These are phyloP conservation scores for Aphanomyces invadans DNA, from an alignment of 352 stramenopile species.

Conservation along the genomic window DNA sequence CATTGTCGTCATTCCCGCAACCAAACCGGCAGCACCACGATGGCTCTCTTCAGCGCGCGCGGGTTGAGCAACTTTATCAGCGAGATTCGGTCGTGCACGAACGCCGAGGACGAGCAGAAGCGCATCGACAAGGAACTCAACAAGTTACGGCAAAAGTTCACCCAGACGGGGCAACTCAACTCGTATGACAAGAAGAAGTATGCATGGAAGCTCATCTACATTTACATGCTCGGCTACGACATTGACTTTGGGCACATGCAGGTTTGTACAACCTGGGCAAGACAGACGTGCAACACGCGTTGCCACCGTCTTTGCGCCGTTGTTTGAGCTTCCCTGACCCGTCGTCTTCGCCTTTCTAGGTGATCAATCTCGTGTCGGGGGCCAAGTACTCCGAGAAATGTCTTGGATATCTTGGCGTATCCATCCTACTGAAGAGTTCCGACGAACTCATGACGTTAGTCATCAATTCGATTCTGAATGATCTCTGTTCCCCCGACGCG, in stretches of 20 bases:
- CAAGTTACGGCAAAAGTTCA: conserved; percentile 98
- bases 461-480: conserved; percentile 95
- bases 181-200: conserved; percentile 99
- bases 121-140: conserved; percentile 96
- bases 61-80: conserved; percentile 83
- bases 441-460: conserved; percentile 87
- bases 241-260: conserved; percentile 99
- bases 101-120: conserved; percentile 90
- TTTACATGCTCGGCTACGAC: conserved; percentile 98
- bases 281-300: too few relatives aligned
- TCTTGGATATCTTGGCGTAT: conserved; percentile 95
- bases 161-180: conserved; percentile 70
- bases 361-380: conserved; percentile 92
- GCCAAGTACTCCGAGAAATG: conserved; percentile 91
- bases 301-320: too few relatives aligned
- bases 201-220: conserved; percentile 99
- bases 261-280: conserved; percentile 27
- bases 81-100: conserved; percentile 59
- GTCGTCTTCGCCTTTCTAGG: conserved; percentile 22
- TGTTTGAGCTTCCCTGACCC: too few relatives aligned
- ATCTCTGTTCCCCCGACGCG: conserved; percentile 85
- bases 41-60: conserved; percentile 73
- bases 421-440: conserved; percentile 90
- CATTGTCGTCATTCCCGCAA: background rate
- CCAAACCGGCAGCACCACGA: conserved; percentile 20